Evolutionary conservation across 1,284 basidiomycete species (phyloP).

Genomic region (Pseudozyma tsukubaensis): DNA sequence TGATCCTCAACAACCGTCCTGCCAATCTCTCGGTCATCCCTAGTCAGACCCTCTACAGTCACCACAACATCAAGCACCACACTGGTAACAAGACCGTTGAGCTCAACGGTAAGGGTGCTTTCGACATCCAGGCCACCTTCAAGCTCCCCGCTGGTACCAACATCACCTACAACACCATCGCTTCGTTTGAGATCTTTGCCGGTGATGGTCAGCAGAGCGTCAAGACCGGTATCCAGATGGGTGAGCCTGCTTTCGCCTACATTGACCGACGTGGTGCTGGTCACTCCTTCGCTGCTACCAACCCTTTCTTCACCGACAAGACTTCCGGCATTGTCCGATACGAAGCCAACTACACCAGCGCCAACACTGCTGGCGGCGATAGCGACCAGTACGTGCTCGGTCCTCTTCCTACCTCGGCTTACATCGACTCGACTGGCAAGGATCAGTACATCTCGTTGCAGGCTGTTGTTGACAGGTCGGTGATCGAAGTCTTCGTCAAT

Average conservation of each 20-base stretch:
- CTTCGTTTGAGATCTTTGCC: slow-evolving; percentile 42
- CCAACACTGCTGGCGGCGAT: not conserved
- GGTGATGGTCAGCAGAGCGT: slow-evolving; percentile 42
- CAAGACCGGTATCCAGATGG: slow-evolving; percentile 54
- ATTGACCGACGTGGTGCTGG: slow-evolving; percentile 67
- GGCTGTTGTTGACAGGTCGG: slow-evolving; percentile 63
- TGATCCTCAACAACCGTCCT: slow-evolving; percentile 66
- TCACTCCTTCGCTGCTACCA: slow-evolving; percentile 54
- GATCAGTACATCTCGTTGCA: slow-evolving; percentile 42
- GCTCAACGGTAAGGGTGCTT: slow-evolving; percentile 61
- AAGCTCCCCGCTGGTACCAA: slow-evolving; percentile 36
- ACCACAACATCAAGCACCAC: slow-evolving; percentile 17
- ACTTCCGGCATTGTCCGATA: slow-evolving; percentile 45
- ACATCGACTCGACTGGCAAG: slow-evolving; percentile 18
- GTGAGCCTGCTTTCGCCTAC: slow-evolving; percentile 63
- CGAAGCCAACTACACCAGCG: slow-evolving; percentile 39
- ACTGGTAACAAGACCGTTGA: slow-evolving; percentile 55
- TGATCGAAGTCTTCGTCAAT: slow-evolving; percentile 68
- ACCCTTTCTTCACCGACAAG: slow-evolving; percentile 69
- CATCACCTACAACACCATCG: slow-evolving; percentile 42
- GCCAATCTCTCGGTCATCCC: slow-evolving; percentile 60
- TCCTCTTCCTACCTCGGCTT: slow-evolving; percentile 28
- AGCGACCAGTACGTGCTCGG: slow-evolving; percentile 33
- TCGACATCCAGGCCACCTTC: slow-evolving; percentile 67
- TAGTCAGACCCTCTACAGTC: slow-evolving; percentile 36